Percentiles rank a stretch among this genome's conserved stretches.
phyloP scores from a whole-genome alignment of 805 yeast species.

The Lachancea mirantina region DNA sequence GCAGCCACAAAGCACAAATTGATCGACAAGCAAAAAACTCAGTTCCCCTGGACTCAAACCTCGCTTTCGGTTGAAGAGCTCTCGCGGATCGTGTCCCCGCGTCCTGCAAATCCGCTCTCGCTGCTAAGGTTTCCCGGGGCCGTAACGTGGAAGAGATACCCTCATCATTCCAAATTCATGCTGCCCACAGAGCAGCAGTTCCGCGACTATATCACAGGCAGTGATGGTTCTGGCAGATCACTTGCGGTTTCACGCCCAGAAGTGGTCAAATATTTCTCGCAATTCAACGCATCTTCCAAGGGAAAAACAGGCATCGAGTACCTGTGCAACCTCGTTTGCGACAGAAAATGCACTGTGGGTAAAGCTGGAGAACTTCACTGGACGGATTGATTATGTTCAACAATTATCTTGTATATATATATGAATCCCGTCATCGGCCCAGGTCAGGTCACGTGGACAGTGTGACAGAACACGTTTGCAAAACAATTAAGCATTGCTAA shows the following conservation, averaged over 20 bases:
- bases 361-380: constrained; percentile 11
- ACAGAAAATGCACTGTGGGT: constrained; percentile 17
- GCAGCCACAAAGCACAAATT: constrained; percentile 60
- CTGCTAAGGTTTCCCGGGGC: constrained; percentile 25
- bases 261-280: constrained; percentile 53
- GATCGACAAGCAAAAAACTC: constrained; percentile 53
- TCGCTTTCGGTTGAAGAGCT: constrained; percentile 28
- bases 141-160: constrained; percentile 39
- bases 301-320: constrained; percentile 22
- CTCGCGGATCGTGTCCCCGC: constrained; percentile 25
- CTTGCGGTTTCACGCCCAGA: constrained; percentile 64
- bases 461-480: too few species aligned
- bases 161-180: constrained; percentile 45
- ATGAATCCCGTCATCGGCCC: too few species aligned
- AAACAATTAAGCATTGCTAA: too few species aligned
- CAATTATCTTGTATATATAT: too few species aligned
- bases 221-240: constrained; percentile 55
- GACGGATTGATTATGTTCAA: constrained; percentile 10
- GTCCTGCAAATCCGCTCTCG: constrained; percentile 29
- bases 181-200: constrained; percentile 69
- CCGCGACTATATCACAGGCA: constrained; percentile 59
- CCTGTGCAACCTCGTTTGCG: constrained; percentile 16
- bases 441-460: too few species aligned
- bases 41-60: constrained; percentile 40
- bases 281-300: constrained; percentile 16